These are phyloP conservation scores for Trichocomaceae sp. DNA, from an alignment of 2,329 filamentous ascomycete species.

Conservation along the genomic window DNA sequence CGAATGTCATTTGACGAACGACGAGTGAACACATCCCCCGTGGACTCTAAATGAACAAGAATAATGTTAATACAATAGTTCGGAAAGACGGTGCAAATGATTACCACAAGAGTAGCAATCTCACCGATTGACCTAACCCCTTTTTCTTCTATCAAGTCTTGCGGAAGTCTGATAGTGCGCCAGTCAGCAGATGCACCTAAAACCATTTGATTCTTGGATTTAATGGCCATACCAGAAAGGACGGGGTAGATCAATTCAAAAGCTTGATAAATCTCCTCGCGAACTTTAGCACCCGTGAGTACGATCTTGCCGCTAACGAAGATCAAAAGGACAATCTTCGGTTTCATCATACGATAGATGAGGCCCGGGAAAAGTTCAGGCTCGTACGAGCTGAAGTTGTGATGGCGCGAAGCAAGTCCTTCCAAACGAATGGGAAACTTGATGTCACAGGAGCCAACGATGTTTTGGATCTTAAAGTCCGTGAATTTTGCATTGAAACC, in stretches of 20 bases:
- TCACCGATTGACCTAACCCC: slow-evolving; percentile 9
- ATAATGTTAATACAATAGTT: slow-evolving; percentile 26
- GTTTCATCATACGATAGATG: slow-evolving; percentile 99
- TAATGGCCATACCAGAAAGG: slow-evolving; percentile 63
- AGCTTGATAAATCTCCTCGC: slow-evolving; percentile 95
- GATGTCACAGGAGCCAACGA: slow-evolving; percentile 97
- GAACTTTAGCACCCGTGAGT: slow-evolving; percentile 92
- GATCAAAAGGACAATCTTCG: slow-evolving; percentile 95
- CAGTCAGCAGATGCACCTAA: slow-evolving; percentile 18
- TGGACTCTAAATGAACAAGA: slow-evolving; percentile 13
- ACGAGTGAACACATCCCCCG: slow-evolving; percentile 8
- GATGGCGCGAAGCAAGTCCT: slow-evolving; percentile 90
- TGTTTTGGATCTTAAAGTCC: slow-evolving; percentile 99
- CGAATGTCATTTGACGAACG: slow-evolving; percentile 16
- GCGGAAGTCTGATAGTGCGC: slow-evolving; percentile 50
- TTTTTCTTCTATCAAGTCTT: slow-evolving; percentile 44
- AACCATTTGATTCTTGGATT: not conserved
- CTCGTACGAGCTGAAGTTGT: slow-evolving; percentile 99
- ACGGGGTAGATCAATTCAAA: slow-evolving; percentile 98
- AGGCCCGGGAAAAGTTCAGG: slow-evolving; percentile 97
- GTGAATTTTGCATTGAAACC: slow-evolving; percentile 99
- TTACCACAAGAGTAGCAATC: slow-evolving; percentile 17
- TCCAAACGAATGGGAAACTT: slow-evolving; percentile 98
- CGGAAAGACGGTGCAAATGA: slow-evolving; percentile 3
- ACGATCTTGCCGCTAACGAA: slow-evolving; percentile 99